A percentile compares a stretch with the other conserved stretches of the same genome.
Conservation (phyloP, 768 basidiomycete genomes). For the Amanita rubescens region DNA sequence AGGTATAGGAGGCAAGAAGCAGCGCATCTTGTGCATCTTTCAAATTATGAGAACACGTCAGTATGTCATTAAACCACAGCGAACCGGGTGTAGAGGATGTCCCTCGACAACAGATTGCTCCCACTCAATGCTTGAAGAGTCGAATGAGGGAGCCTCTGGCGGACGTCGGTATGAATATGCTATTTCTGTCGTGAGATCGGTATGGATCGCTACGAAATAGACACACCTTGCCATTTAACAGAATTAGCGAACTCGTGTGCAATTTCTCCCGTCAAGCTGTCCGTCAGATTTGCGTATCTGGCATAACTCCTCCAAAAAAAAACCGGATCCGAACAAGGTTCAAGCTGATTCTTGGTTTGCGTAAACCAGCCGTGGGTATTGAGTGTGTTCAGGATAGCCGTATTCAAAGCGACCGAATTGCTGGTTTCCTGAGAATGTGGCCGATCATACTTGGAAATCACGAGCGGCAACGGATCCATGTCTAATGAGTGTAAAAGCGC, state of each 20-base stretch:
- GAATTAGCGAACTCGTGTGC: conserved; percentile 41
- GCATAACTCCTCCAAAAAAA: conserved; percentile 39
- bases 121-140: conserved; percentile 47
- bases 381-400: conserved; percentile 9
- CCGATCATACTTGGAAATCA: conserved; percentile 5
- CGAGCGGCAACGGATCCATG: conserved; percentile 35
- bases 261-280: conserved; percentile 30
- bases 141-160: conserved; percentile 34
- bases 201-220: not conserved
- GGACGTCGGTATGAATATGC: conserved; percentile 44
- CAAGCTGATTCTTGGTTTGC: conserved; percentile 16
- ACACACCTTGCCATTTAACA: conserved; percentile 46
- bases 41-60: not conserved
- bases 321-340: conserved; percentile 27
- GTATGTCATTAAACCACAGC: conserved; percentile 4
- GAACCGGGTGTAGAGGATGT: conserved; percentile 52
- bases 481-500: conserved; percentile 49
- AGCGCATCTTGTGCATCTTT: conserved; percentile 55
- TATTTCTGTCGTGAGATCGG: conserved; percentile 11
- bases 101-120: conserved; percentile 57
- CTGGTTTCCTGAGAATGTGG: not conserved
- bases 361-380: conserved; percentile 20
- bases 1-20: conserved; percentile 42
- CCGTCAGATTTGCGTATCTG: conserved; percentile 26
- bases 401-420: not conserved